Percentiles rank a stretch among this genome's conserved stretches.
Evolutionary conservation across 257 asterid genomes (phyloP).

Genomic region (Thymus mandschuricus): DNA sequence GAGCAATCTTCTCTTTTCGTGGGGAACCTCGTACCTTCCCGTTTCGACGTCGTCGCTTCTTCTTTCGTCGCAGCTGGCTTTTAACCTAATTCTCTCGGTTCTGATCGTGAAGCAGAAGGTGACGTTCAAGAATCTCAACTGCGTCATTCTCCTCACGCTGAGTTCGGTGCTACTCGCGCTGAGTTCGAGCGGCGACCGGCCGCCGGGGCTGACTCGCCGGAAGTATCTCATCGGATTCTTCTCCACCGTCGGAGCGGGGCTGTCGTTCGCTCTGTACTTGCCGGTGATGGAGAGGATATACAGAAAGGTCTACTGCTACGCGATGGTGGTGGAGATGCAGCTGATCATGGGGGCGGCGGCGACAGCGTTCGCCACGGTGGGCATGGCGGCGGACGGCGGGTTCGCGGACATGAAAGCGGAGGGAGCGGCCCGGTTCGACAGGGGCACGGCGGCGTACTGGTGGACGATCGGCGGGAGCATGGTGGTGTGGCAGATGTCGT

Average conservation of each 20-base stretch:
- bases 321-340: conserved; percentile 90
- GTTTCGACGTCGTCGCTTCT: conserved; percentile 65
- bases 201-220: conserved; percentile 37
- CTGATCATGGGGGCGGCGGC: conserved; percentile 64
- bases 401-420: conserved; percentile 48
- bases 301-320: conserved; percentile 52
- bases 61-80: conserved; percentile 59
- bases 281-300: conserved; percentile 78
- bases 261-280: conserved; percentile 62
- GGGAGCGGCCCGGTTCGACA: conserved; percentile 44
- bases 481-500: conserved; percentile 67
- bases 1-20: conserved; percentile 58
- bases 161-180: conserved; percentile 61
- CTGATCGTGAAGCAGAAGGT: conserved; percentile 61
- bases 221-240: conserved; percentile 56
- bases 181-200: conserved; percentile 49
- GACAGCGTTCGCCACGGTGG: conserved; percentile 53
- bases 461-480: conserved; percentile 38
- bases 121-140: conserved; percentile 56
- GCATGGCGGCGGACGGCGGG: conserved; percentile 53
- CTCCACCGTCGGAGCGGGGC: conserved; percentile 62
- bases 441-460: conserved; percentile 59
- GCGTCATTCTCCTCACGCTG: conserved; percentile 65
- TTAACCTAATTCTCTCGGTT: conserved; percentile 57
- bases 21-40: conserved; percentile 69